Evolutionary conservation across 257 asterid genomes (phyloP).

Genomic region (Plantago ovata): DNA sequence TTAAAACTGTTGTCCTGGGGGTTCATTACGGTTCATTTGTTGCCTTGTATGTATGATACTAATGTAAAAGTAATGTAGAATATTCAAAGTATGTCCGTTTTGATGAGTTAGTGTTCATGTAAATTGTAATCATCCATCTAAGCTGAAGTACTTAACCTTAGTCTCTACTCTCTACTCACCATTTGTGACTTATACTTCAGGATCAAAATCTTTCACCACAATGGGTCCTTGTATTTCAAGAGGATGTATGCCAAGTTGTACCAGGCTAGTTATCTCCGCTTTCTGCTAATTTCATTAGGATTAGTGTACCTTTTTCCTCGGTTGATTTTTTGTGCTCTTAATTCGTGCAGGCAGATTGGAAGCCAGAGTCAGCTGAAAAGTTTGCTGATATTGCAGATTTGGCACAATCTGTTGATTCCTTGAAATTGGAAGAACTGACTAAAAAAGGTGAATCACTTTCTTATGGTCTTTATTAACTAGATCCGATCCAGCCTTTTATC

Average conservation of each 20-base stretch:
- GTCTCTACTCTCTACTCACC: neutral
- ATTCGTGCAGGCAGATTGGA: slow-evolving; percentile 80
- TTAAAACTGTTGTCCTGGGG: too few relatives aligned
- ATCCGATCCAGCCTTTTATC: slow-evolving; percentile 8
- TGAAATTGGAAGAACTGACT: slow-evolving; percentile 60
- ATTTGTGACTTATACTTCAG: slow-evolving; percentile 32
- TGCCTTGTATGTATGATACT: neutral
- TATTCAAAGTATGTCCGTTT: too few relatives aligned
- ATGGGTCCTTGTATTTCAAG: slow-evolving; percentile 85
- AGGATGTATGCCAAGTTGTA: slow-evolving; percentile 78
- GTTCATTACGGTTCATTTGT: too few relatives aligned
- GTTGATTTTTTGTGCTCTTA: slow-evolving; percentile 12
- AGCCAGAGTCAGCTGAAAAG: slow-evolving; percentile 76
- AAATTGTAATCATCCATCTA: too few relatives aligned
- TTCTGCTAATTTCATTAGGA: slow-evolving; percentile 7
- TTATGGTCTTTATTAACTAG: neutral
- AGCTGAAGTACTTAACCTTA: too few relatives aligned
- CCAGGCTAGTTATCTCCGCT: slow-evolving; percentile 56
- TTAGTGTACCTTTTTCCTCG: slow-evolving; percentile 23
- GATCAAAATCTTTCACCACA: slow-evolving; percentile 83
- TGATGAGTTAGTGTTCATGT: too few relatives aligned
- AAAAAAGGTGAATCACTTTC: slow-evolving; percentile 49
- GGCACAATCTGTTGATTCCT: slow-evolving; percentile 48
- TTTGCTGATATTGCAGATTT: slow-evolving; percentile 64
- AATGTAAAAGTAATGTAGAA: neutral